phyloP scores from a whole-genome alignment of 352 stramenopile species.

The Phytophthora pistaciae region DNA sequence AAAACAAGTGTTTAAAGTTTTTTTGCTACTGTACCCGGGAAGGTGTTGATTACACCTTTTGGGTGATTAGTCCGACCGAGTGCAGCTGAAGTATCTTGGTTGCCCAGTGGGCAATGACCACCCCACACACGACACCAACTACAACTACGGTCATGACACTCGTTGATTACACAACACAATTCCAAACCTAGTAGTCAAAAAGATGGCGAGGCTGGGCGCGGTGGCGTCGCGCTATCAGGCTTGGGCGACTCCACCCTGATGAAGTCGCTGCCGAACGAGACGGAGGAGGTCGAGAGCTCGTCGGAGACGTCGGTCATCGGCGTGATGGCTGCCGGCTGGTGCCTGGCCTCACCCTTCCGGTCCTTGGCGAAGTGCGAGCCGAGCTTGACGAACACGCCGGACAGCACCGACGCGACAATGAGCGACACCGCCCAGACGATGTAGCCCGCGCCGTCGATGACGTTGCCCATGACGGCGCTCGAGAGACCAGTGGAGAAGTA shows the following conservation, averaged over 20 bases:
- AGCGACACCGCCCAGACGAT: constrained; percentile 67
- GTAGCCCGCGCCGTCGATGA: constrained; percentile 67
- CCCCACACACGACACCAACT: neutral
- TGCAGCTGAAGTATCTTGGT: constrained; percentile 1
- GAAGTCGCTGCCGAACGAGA: constrained; percentile 33
- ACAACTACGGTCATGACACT: constrained; percentile 6
- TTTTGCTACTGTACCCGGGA: neutral
- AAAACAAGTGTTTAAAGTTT: neutral
- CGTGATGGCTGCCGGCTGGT: constrained; percentile 20
- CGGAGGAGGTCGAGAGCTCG: constrained; percentile 20
- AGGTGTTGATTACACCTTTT: neutral
- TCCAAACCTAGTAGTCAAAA: constrained; percentile 16
- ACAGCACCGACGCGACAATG: constrained; percentile 62
- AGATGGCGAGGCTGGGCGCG: neutral
- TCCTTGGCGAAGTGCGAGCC: constrained; percentile 63
- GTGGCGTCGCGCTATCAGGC: neutral
- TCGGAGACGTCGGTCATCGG: constrained; percentile 20
- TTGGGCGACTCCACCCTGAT: constrained; percentile 25
- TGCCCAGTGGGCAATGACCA: neutral
- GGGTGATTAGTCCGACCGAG: neutral
- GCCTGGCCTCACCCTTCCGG: constrained; percentile 36
- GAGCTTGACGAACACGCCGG: constrained; percentile 66
- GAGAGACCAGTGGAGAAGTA: constrained; percentile 80
- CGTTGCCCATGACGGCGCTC: constrained; percentile 68
- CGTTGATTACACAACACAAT: constrained; percentile 17